Percentiles rank a stretch among this genome's conserved stretches.
Evolutionary conservation across 331 rosid genomes (phyloP).

Genomic region (Acacia concinna): DNA sequence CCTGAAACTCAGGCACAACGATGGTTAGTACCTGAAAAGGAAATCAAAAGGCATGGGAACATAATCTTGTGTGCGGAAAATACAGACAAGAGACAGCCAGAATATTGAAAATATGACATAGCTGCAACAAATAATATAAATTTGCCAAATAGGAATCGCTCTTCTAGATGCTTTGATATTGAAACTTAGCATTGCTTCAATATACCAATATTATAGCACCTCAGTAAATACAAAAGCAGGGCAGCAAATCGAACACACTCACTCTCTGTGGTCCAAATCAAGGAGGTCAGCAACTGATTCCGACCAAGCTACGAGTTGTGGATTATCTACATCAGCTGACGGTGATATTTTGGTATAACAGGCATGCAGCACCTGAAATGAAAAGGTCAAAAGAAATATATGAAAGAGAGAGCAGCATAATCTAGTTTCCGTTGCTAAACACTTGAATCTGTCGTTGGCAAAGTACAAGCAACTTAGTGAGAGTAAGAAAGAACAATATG

Average conservation of each 20-base stretch:
- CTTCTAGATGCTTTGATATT: neutral
- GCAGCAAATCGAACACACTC: slow-evolving; percentile 32
- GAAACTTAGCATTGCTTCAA: neutral
- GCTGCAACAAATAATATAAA: neutral
- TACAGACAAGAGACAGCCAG: neutral
- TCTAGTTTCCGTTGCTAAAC: neutral
- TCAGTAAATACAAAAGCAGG: slow-evolving; percentile 1
- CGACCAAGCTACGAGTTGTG: slow-evolving; percentile 90
- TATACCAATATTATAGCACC: neutral
- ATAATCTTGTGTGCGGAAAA: neutral
- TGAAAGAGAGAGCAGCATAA: neutral
- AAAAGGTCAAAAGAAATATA: neutral
- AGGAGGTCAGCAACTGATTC: slow-evolving; percentile 68
- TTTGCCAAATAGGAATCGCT: neutral
- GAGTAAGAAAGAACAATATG: neutral
- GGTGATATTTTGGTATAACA: slow-evolving; percentile 81
- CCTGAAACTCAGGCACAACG: slow-evolving; percentile 52
- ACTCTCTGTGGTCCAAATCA: slow-evolving; percentile 86
- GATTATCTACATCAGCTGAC: slow-evolving; percentile 69
- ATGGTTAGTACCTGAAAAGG: slow-evolving; percentile 38
- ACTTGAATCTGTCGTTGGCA: neutral
- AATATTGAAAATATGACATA: neutral
- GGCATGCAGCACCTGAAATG: slow-evolving; percentile 81
- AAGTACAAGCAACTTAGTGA: neutral
- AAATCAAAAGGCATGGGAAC: neutral